phyloP scores from a whole-genome alignment of 2,329 filamentous ascomycete genomes.

The Fusarium sterilihyphosum region DNA sequence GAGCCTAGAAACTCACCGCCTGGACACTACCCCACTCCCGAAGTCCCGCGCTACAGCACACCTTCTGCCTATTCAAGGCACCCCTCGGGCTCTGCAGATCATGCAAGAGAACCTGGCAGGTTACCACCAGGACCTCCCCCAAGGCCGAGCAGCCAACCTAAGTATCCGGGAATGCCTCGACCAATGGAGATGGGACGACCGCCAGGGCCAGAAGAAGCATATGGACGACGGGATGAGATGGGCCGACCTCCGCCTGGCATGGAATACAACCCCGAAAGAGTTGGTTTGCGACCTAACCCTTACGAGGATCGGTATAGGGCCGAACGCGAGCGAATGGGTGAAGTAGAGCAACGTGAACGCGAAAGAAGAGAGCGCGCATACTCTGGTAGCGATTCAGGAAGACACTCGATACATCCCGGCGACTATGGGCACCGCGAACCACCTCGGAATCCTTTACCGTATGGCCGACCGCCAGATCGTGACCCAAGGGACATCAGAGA shows the following conservation, averaged over 20 bases:
- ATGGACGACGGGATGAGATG: slow-evolving; percentile 61
- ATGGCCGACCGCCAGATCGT: slow-evolving; percentile 56
- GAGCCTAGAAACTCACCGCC: slow-evolving; percentile 62
- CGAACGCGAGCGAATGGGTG: slow-evolving; percentile 59
- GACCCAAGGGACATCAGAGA: slow-evolving; percentile 52
- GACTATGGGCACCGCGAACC: slow-evolving; percentile 55
- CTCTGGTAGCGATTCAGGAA: slow-evolving; percentile 58
- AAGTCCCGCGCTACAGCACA: slow-evolving; percentile 67
- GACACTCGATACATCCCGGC: slow-evolving; percentile 51
- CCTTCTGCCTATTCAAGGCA: slow-evolving; percentile 66
- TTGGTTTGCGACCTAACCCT: slow-evolving; percentile 53
- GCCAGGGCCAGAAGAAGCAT: slow-evolving; percentile 54
- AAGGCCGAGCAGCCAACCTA: slow-evolving; percentile 63
- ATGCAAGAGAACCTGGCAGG: slow-evolving; percentile 51
- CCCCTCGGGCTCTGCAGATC: slow-evolving; percentile 60
- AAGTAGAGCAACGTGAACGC: slow-evolving; percentile 55
- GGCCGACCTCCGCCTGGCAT: slow-evolving; percentile 49
- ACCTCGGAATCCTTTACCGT: slow-evolving; percentile 58
- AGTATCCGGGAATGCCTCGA: slow-evolving; percentile 58
- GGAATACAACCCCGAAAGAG: slow-evolving; percentile 65
- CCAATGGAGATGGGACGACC: slow-evolving; percentile 59
- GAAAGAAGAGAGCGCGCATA: slow-evolving; percentile 59
- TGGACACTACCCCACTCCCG: slow-evolving; percentile 65
- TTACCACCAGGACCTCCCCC: slow-evolving; percentile 56
- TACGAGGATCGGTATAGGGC: slow-evolving; percentile 66